Conservation (phyloP, 2,329 filamentous ascomycete species). For the Pezizomycotina sp. region DNA sequence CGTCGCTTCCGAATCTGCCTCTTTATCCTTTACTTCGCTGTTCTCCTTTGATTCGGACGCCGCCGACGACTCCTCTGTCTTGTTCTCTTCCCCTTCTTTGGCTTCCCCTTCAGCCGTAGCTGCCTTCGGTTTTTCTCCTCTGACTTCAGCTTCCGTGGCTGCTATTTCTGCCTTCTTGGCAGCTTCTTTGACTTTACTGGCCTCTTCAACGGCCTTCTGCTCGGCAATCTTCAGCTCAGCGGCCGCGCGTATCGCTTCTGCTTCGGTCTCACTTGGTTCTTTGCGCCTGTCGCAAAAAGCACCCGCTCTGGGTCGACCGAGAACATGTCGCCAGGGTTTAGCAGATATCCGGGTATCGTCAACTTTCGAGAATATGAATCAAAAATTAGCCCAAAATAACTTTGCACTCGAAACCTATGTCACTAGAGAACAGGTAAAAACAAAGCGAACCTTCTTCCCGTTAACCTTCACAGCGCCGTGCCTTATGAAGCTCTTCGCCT, state of each 20-base stretch:
- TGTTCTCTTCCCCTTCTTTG: constrained; percentile 4
- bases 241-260: constrained; percentile 9
- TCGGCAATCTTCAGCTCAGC: constrained; percentile 14
- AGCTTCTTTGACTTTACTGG: constrained; percentile 5
- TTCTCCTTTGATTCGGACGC: constrained; percentile 20
- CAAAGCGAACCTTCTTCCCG: constrained; percentile 60
- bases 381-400: not conserved
- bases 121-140: constrained; percentile 7
- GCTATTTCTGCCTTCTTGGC: constrained; percentile 19
- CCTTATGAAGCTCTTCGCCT: constrained; percentile 85
- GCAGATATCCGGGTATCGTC: constrained; percentile 82
- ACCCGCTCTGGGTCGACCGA: constrained; percentile 82
- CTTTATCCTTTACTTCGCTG: constrained; percentile 24
- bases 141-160: constrained; percentile 19
- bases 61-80: constrained; percentile 3
- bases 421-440: not conserved
- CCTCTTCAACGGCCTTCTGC: constrained; percentile 8
- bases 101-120: constrained; percentile 14
- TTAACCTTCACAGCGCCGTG: constrained; percentile 93
- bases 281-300: constrained; percentile 41
- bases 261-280: constrained; percentile 16
- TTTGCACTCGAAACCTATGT: not conserved
- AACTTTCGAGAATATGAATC: constrained; percentile 10
- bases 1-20: constrained; percentile 8
- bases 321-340: constrained; percentile 97